Evolutionary conservation across 1,284 basidiomycete genomes (phyloP).

Genomic region (Ceratobasidium sp.): DNA sequence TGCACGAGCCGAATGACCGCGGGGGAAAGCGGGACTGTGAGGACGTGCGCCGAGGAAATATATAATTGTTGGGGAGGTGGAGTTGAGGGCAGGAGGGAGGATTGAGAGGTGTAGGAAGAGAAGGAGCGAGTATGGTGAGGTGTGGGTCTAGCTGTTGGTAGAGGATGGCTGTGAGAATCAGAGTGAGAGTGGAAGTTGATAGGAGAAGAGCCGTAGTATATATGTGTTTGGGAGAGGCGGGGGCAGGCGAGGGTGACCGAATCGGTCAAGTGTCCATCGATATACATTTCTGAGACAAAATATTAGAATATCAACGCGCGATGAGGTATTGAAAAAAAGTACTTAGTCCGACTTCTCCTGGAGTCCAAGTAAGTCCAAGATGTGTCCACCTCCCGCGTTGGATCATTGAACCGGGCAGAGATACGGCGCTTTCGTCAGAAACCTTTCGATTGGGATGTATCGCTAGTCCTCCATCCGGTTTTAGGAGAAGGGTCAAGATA

Average conservation of each 20-base stretch:
- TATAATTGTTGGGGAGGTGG: constrained; percentile 19
- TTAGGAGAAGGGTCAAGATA: constrained; percentile 13
- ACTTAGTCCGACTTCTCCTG: constrained; percentile 16
- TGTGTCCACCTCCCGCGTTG: constrained; percentile 26
- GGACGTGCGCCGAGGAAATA: constrained; percentile 62
- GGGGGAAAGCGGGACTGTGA: constrained; percentile 67
- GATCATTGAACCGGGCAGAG: constrained; percentile 25
- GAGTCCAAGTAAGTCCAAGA: constrained; percentile 18
- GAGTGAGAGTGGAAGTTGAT: constrained; percentile 12
- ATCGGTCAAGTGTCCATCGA: constrained; percentile 72
- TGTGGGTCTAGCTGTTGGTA: background rate
- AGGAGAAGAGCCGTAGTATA: constrained; percentile 26
- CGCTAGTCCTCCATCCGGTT: constrained; percentile 19
- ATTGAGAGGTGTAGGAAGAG: constrained; percentile 28
- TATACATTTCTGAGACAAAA: constrained; percentile 63
- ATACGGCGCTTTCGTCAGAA: background rate
- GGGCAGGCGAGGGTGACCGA: constrained; percentile 50
- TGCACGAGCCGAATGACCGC: constrained; percentile 72
- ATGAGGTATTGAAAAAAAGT: constrained; percentile 3
- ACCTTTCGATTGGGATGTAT: constrained; percentile 22
- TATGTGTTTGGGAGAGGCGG: constrained; percentile 13
- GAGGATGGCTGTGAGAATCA: constrained; percentile 14
- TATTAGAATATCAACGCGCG: constrained; percentile 25
- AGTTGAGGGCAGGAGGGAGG: background rate
- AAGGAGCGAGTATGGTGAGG: constrained; percentile 16